Base-by-base conservation (phyloP, 2,329 filamentous ascomycete genomes). In the Pestalotiopsis sp. region DNA sequence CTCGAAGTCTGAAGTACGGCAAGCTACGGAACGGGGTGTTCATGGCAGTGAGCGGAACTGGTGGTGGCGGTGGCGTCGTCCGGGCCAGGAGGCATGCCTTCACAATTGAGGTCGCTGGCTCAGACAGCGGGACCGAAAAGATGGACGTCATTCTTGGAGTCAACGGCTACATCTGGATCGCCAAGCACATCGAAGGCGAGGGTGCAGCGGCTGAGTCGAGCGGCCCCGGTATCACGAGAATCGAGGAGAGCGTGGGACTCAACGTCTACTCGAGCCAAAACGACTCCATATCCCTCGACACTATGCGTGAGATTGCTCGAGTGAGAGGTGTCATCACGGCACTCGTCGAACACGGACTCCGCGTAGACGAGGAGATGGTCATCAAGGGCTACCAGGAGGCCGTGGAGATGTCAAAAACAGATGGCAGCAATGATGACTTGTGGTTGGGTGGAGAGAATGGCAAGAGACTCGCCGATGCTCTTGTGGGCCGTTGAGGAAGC, bases 121-220 rank as follows among this genome's bases (percentile, higher is more conserved):
- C 81, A 9, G 71, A 70, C 11, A 67, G 70, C 2, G 86, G 87
- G 41, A 62, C 38, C 59, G 86, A 89, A 66, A 91, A 90, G 71
- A 88, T 99, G 36, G 93, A 98, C 77, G 90, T 98, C 7, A 88
- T 97, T 66, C 85, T 99, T 1, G 96, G 96, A 2, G 96, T 99
- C 52, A 99, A 99, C 76, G 96, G 96, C 1, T 98, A 97, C 78
- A 94, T 98, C 69, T 99, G 94, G 92, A 95, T 98, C 76, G 91
- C 91, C 80, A 95, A 93, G 83, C 94, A 97, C 75, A 83, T 92
- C 7, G 90, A 93, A 73, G 87, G 86, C 45, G 85, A 86, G n/a
- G 80, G 81, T 4, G 78, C 78, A 7, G 76, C 80, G 56, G 77
- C 80, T 52, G 82, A 86, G 58, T 82, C 83, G n/a, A 79, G 80